A percentile compares a stretch with the other conserved stretches of the same genome.
These are phyloP conservation scores for Omphalea diandra DNA, from an alignment of 441 rosid genomes.

Conservation along the genomic window DNA sequence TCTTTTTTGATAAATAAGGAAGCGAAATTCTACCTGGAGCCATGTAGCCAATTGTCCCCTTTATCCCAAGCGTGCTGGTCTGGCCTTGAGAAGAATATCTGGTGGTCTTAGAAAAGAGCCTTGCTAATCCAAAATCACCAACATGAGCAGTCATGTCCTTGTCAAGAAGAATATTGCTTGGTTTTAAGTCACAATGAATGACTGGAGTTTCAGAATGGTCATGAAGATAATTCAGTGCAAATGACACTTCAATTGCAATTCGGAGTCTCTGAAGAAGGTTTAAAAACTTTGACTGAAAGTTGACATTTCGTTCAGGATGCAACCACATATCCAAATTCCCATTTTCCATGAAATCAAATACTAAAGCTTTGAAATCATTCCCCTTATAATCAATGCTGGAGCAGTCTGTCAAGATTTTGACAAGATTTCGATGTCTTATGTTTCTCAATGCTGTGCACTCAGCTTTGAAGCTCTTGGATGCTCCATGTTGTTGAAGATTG, in stretches of 20 bases:
- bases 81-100: too few relatives aligned
- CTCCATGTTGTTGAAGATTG: background rate
- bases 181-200: slow-evolving; percentile 13
- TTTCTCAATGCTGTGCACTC: background rate
- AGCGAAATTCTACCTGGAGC: background rate
- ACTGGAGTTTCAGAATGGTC: slow-evolving; percentile 17
- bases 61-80: background rate
- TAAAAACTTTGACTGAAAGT: background rate
- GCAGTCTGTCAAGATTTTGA: too few relatives aligned
- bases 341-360: too few relatives aligned
- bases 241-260: slow-evolving; percentile 28
- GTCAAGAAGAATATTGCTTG: too few relatives aligned
- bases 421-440: too few relatives aligned
- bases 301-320: too few relatives aligned
- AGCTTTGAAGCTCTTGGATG: background rate
- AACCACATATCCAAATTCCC: too few relatives aligned
- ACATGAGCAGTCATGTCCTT: background rate
- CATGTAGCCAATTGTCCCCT: background rate
- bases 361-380: too few relatives aligned
- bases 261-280: slow-evolving; percentile 23
- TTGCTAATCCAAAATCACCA: slow-evolving; percentile 10
- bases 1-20: too few relatives aligned
- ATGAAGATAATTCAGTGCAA: slow-evolving; percentile 31
- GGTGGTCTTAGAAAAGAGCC: background rate
- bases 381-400: too few relatives aligned